Evolutionary conservation across 2,329 filamentous ascomycete species (phyloP), one percentile per base, ranked within the genome.

Genomic region (Fusarium foetens): DNA sequence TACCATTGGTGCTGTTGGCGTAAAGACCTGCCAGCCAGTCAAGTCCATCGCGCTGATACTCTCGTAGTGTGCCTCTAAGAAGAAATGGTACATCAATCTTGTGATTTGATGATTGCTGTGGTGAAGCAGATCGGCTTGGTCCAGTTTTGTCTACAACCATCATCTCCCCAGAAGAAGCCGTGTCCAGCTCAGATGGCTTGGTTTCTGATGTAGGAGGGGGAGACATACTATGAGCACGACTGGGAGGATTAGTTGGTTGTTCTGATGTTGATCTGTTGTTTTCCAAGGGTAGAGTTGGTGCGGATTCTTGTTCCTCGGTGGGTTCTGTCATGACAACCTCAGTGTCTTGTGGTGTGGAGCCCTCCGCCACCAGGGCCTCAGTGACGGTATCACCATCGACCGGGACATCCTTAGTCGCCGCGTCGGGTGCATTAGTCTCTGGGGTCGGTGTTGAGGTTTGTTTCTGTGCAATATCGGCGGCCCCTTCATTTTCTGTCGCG

Each of bases 11-110:
- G 71, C 93, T 92, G 72, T 96, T 97, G 21, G 91, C 91, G 79
- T 99, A 98, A 3, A 99, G 87, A 1, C 94, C 94, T 5, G 95
- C 94, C 51, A 99, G 90, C 96, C 96, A 99, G 80, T 99, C 96
- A 12, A 99, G 84, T n/a, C 96, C 97, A 77, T 94, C 93, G 77
- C 98, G 96, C 76, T 99, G 96, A 78, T 99, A 99, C 80, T 97
- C 95, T 80, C 97, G 93, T 16, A 99, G 84, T 1, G 90, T 97
- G 25, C 96, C 96, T 54, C 96, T 92, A 1, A 98, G 85, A 16
- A 99, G 87, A 68, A 94, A 92, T 0, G 94, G 95, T 16, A 96
- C 88, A 12, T 93, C 90, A 0, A 91, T 95, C 74, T 91, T 93
- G 64, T 86, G 85, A 2, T 77, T 77, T 5, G 80, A 77, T n/a